These are phyloP conservation scores for Epichloe coenophiala DNA, from an alignment of 2,329 filamentous ascomycete genomes.

Conservation along the genomic window DNA sequence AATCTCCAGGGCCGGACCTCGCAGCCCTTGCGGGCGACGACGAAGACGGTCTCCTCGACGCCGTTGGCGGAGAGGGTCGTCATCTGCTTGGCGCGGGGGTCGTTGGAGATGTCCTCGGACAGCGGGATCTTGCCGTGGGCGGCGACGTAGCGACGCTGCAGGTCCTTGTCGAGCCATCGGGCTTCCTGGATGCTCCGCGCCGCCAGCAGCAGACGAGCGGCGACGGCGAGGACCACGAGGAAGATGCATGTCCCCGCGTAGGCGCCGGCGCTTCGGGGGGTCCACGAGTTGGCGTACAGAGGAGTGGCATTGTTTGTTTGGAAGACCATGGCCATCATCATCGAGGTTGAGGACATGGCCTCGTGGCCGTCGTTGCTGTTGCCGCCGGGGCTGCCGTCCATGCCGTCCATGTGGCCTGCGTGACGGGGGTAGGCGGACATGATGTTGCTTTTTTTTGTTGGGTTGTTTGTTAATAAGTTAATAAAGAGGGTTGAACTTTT, in stretches of 20 bases:
- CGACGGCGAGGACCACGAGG: conserved; percentile 59
- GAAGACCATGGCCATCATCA: conserved; percentile 43
- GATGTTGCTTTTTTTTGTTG: neutral
- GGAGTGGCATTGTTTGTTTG: conserved; percentile 37
- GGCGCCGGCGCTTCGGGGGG: conserved; percentile 52
- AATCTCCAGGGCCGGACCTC: conserved; percentile 62
- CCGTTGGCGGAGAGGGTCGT: conserved; percentile 57
- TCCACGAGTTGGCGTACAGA: conserved; percentile 55
- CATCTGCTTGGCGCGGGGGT: conserved; percentile 50
- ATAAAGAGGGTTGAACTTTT: too few relatives aligned
- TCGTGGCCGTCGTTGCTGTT: conserved; percentile 1
- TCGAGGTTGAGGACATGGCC: too few relatives aligned
- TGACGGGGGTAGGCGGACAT: conserved; percentile 14
- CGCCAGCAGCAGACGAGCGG: conserved; percentile 60
- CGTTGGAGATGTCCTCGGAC: conserved; percentile 43
- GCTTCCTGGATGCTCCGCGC: conserved; percentile 49
- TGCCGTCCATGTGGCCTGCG: conserved; percentile 9
- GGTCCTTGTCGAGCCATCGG: conserved; percentile 56
- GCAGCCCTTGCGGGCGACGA: conserved; percentile 46
- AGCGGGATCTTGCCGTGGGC: conserved; percentile 51
- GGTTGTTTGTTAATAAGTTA: neutral
- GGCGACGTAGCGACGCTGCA: conserved; percentile 63
- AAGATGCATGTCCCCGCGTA: conserved; percentile 92
- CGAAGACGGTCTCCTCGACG: conserved; percentile 64
- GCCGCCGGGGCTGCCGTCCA: conserved; percentile 7